These are phyloP conservation scores for Gynandropsis gynandra DNA, from an alignment of 345 rosid genomes.

Conservation along the genomic window DNA sequence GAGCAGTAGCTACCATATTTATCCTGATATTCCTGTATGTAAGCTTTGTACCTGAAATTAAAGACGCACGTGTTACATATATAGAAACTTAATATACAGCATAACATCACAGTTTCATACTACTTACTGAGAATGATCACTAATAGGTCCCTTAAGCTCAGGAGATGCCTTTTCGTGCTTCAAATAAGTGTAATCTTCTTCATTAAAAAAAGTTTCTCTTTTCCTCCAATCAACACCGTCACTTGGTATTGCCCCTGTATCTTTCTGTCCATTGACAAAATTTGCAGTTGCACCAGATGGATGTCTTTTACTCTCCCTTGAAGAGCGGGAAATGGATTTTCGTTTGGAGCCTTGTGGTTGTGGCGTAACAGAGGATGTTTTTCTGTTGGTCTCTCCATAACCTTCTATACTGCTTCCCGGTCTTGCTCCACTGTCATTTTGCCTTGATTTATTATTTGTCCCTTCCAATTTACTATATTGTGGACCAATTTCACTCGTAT, in stretches of 20 bases:
- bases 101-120: slow-evolving; percentile 12
- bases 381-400: slow-evolving; percentile 59
- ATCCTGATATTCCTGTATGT: slow-evolving; percentile 64
- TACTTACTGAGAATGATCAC: slow-evolving; percentile 75
- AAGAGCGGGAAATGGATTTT: slow-evolving; percentile 36
- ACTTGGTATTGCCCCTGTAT: slow-evolving; percentile 31
- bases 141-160: slow-evolving; percentile 69
- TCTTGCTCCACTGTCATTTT: slow-evolving; percentile 38
- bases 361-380: slow-evolving; percentile 29
- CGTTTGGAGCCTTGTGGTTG: slow-evolving; percentile 48
- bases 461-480: slow-evolving; percentile 40
- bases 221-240: slow-evolving; percentile 39
- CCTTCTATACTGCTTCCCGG: slow-evolving; percentile 48
- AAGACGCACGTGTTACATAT: slow-evolving; percentile 8
- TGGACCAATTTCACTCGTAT: slow-evolving; percentile 38
- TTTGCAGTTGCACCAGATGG: slow-evolving; percentile 27
- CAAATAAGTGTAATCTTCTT: slow-evolving; percentile 49
- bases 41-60: slow-evolving; percentile 63
- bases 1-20: slow-evolving; percentile 72
- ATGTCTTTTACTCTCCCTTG: slow-evolving; percentile 46
- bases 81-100: not conserved
- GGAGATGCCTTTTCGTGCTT: slow-evolving; percentile 80
- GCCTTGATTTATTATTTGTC: slow-evolving; percentile 44
- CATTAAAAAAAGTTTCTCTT: slow-evolving; percentile 52
- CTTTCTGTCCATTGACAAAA: slow-evolving; percentile 41